A percentile compares a stretch with the other conserved stretches of the same genome.
Evolutionary conservation across 306 rosid species (phyloP).

Genomic region (Citrullus colocynthis): DNA sequence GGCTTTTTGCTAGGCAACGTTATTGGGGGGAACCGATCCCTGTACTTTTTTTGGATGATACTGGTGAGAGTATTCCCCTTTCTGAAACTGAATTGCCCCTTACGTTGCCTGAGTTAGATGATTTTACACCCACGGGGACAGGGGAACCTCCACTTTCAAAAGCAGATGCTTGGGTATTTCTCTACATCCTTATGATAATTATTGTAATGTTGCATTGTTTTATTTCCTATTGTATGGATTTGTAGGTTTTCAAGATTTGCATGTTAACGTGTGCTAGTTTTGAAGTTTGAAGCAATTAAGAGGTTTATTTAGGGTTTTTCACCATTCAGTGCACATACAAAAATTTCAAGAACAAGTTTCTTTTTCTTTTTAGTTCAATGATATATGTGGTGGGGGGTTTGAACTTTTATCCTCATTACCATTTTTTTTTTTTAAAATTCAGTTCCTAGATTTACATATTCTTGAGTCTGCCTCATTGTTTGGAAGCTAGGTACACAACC

Average conservation of each 20-base stretch:
- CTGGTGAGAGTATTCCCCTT: conserved; percentile 60
- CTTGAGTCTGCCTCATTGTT: neutral
- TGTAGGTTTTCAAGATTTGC: neutral
- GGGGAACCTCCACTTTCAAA: conserved; percentile 94
- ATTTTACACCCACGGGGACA: conserved; percentile 88
- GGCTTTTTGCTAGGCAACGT: conserved; percentile 99
- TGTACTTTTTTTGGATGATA: conserved; percentile 64
- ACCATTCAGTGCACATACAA: neutral
- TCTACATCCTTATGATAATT: neutral
- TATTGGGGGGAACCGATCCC: conserved; percentile 99
- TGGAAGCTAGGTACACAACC: neutral
- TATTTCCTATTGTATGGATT: neutral
- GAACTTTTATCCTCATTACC: neutral
- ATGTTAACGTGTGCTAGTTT: neutral
- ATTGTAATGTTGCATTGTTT: neutral
- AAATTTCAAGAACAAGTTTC: neutral
- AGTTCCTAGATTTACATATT: neutral
- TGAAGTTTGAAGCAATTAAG: neutral
- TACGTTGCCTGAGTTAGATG: conserved; percentile 84
- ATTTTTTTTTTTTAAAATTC: neutral
- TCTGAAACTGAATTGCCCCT: conserved; percentile 75
- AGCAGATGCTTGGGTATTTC: conserved; percentile 73
- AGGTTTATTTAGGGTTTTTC: neutral
- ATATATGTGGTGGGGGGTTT: neutral
- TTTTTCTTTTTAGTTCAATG: neutral